Percentiles rank a stretch among this genome's conserved stretches.
Evolutionary conservation across 345 rosid species (phyloP).

Genomic region (Gynandropsis gynandra): DNA sequence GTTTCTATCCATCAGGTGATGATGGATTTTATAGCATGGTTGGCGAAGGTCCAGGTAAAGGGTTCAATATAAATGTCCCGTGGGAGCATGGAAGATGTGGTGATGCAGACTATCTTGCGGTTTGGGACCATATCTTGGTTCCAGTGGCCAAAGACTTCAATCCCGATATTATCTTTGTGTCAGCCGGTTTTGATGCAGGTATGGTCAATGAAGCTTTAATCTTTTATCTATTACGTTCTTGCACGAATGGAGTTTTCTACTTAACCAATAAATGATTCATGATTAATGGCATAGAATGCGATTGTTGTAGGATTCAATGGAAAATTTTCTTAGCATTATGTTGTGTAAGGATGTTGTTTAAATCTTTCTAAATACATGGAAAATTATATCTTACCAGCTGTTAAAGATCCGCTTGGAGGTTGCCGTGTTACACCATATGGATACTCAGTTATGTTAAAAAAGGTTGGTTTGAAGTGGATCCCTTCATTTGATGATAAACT

Average conservation of each 20-base stretch:
- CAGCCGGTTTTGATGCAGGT: slow-evolving; percentile 99
- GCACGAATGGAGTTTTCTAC: too few species aligned
- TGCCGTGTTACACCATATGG: slow-evolving; percentile 80
- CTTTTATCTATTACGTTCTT: too few species aligned
- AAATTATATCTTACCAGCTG: slow-evolving; percentile 40
- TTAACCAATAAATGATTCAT: too few species aligned
- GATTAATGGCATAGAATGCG: too few species aligned
- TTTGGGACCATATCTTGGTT: slow-evolving; percentile 84
- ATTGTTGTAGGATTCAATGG: too few species aligned
- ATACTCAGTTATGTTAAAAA: slow-evolving; percentile 65
- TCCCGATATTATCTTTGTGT: slow-evolving; percentile 70
- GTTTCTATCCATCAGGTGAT: slow-evolving; percentile 69
- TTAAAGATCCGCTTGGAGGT: slow-evolving; percentile 84
- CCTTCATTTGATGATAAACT: too few species aligned
- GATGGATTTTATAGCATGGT: slow-evolving; percentile 76
- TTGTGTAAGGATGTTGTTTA: slow-evolving; percentile 5
- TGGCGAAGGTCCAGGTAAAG: slow-evolving; percentile 88
- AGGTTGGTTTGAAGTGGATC: slow-evolving; percentile 37
- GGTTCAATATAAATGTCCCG: slow-evolving; percentile 90
- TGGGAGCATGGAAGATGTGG: slow-evolving; percentile 86
- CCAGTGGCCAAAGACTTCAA: slow-evolving; percentile 72
- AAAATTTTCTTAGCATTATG: too few species aligned
- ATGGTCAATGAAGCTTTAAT: background rate
- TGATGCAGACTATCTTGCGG: slow-evolving; percentile 88
- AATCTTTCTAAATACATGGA: too few species aligned